Evolutionary conservation across 192 early-diverging fungal genomes (phyloP).

Genomic region (Dissophora globulifera): DNA sequence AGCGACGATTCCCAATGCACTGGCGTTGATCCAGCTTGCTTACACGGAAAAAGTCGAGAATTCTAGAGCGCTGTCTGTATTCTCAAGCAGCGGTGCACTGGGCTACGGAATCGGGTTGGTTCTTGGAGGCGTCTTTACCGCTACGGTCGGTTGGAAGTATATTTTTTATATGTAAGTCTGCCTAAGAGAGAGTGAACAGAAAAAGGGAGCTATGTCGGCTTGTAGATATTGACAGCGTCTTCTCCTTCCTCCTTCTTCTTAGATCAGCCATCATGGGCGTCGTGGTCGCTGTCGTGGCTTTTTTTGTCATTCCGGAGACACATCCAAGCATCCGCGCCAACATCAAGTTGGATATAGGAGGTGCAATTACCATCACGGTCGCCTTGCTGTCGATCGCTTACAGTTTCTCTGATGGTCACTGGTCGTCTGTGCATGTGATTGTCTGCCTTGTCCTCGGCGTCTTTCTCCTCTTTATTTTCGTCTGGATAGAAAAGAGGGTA

Average conservation of each 20-base stretch:
- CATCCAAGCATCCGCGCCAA: conserved; percentile 22
- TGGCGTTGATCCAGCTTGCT: conserved; percentile 51
- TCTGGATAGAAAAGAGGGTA: conserved; percentile 53
- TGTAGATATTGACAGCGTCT: too few relatives aligned
- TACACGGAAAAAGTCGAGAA: conserved; percentile 46
- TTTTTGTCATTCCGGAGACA: conserved; percentile 50
- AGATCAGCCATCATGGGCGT: conserved; percentile 53
- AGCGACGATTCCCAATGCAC: conserved; percentile 51
- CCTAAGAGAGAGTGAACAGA: too few relatives aligned
- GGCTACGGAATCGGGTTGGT: conserved; percentile 52
- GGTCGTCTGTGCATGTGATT: conserved; percentile 49
- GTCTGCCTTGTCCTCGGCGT: conserved; percentile 49
- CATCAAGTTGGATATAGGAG: conserved; percentile 45
- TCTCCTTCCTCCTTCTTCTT: too few relatives aligned
- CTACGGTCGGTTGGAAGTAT: conserved; percentile 55
- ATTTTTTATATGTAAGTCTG: conserved; percentile 53
- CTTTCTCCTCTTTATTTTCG: conserved; percentile 47
- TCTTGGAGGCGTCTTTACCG: conserved; percentile 51
- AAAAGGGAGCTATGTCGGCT: too few relatives aligned
- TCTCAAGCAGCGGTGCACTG: conserved; percentile 48
- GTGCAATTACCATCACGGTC: conserved; percentile 42
- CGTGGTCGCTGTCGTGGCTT: conserved; percentile 41
- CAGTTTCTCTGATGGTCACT: conserved; percentile 50
- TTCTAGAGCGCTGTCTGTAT: conserved; percentile 38
- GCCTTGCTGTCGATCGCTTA: conserved; percentile 51